Evolutionary conservation across 768 basidiomycete species (phyloP).

Genomic region (Asterophora parasitica): DNA sequence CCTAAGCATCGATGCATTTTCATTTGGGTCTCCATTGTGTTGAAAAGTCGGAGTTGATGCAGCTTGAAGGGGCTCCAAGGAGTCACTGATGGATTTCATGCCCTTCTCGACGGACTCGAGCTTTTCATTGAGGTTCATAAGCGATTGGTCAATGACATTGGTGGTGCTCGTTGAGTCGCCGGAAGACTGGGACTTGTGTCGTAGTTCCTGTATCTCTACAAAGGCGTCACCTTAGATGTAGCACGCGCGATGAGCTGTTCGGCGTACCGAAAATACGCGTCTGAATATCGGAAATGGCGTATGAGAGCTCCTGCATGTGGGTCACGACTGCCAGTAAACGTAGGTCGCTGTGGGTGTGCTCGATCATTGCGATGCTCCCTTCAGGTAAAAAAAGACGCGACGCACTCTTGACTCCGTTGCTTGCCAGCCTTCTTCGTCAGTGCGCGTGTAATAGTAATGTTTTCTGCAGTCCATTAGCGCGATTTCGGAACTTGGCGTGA

Average conservation of each 20-base stretch:
- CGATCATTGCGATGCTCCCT: constrained; percentile 4
- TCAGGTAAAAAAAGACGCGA: constrained; percentile 21
- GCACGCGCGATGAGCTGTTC: constrained; percentile 2
- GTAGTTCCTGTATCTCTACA: constrained; percentile 87
- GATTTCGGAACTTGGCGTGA: constrained; percentile 10
- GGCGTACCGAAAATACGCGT: constrained; percentile 80
- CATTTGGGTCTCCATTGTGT: constrained; percentile 30
- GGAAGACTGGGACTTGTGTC: constrained; percentile 76
- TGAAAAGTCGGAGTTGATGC: constrained; percentile 45
- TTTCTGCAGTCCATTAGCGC: constrained; percentile 42
- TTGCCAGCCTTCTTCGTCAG: constrained; percentile 44
- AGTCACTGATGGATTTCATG: constrained; percentile 63
- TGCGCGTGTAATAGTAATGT: constrained; percentile 60
- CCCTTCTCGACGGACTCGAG: constrained; percentile 69
- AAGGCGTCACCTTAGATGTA: constrained; percentile 6
- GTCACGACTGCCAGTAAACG: constrained; percentile 75
- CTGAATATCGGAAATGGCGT: constrained; percentile 84
- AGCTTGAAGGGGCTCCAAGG: constrained; percentile 54
- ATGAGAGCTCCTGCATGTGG: constrained; percentile 83
- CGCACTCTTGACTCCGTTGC: constrained; percentile 66
- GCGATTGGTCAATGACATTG: constrained; percentile 72
- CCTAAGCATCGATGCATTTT: constrained; percentile 51
- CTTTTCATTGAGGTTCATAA: constrained; percentile 75
- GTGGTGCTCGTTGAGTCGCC: constrained; percentile 56
- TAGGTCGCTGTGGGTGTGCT: constrained; percentile 50